Percentiles rank a stretch among this genome's conserved stretches.
Evolutionary conservation across 202 grass and related monocot genomes (phyloP).

Genomic region (Panicum virgatum): DNA sequence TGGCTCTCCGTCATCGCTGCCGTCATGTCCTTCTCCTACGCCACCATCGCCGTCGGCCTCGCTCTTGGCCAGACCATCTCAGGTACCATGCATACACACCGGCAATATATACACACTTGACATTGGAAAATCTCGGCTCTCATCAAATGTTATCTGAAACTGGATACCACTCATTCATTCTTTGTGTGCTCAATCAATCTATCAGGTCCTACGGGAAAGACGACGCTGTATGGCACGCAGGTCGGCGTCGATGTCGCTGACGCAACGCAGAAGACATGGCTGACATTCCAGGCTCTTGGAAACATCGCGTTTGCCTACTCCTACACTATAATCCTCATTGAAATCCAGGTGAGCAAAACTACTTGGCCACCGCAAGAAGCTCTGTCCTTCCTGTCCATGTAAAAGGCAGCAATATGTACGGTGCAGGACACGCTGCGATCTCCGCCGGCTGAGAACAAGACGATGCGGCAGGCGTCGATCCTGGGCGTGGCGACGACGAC

Average conservation of each 20-base stretch:
- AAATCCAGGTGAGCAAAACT: constrained; percentile 41
- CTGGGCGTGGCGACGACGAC: constrained; percentile 67
- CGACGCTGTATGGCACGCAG: constrained; percentile 54
- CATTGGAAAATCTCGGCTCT: too few relatives aligned
- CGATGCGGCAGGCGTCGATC: constrained; percentile 67
- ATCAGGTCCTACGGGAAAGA: constrained; percentile 42
- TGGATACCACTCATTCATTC: background rate
- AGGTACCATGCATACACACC: background rate
- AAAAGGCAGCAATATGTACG: too few relatives aligned
- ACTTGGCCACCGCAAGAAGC: background rate
- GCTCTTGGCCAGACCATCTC: constrained; percentile 40
- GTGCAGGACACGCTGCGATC: constrained; percentile 77
- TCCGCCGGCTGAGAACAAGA: constrained; percentile 66
- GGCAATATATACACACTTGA: background rate
- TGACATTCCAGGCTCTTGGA: constrained; percentile 70
- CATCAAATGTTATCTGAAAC: too few relatives aligned
- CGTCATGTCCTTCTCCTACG: constrained; percentile 63
- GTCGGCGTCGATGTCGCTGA: constrained; percentile 63
- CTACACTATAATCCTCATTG: constrained; percentile 79
- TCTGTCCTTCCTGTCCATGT: too few relatives aligned
- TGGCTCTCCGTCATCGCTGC: constrained; percentile 60
- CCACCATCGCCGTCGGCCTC: constrained; percentile 47
- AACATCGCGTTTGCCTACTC: constrained; percentile 87
- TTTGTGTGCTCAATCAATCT: background rate
- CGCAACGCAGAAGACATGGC: constrained; percentile 63